Base-by-base conservation (phyloP, 2,329 filamentous ascomycete species). In the Ploettnerulaceae sp. region DNA sequence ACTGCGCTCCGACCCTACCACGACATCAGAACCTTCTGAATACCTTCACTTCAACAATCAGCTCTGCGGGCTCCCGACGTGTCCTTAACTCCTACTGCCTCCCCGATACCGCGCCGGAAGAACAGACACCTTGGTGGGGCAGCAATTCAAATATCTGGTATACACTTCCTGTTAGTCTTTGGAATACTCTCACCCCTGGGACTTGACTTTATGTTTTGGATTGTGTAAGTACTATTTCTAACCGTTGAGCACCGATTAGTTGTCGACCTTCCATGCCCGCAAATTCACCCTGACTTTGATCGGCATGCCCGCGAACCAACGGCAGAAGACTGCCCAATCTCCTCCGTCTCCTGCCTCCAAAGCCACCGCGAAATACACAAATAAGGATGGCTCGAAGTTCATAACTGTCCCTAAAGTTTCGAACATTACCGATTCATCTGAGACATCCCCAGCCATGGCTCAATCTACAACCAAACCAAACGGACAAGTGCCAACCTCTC, bases 331-430 rank as follows among this genome's bases (percentile, higher is more conserved):
- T 58, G 59, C 66, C 46, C 70, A 70, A 60, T 63, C 69, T 54
- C 72, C 77, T 59, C 64, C 71, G 55, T 77, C 76, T 49, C 73
- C 77, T 42, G 70, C 69, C 22, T 68, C 69, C 39, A 76, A 73
- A 62, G 58, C 65, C 47, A 78, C 75, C 14, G 73, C 79, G 21
- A 82, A 81, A 60, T 82, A 82, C 62, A 79, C 74, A 51, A 83
- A 82, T 61, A 82, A 82, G 64, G 79, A 84, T 69, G 80, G 80
- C 49, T 82, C 79, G 51, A 84, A 84, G 68, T 80, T 80, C 65
- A 82, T 83, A 62, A 82, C 77, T 33, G 74, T 82, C 11, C 78
- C 79, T 22, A 82, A 82, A 64, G 67, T 67, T 43, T 69, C 68
- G 26, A 67, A 68, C 40, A 52, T 45, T 22, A 66, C 73, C 54